Evolutionary conservation across 441 rosid genomes (phyloP), one percentile per base, ranked within the genome.

Genomic region (Brassica hybrid): DNA sequence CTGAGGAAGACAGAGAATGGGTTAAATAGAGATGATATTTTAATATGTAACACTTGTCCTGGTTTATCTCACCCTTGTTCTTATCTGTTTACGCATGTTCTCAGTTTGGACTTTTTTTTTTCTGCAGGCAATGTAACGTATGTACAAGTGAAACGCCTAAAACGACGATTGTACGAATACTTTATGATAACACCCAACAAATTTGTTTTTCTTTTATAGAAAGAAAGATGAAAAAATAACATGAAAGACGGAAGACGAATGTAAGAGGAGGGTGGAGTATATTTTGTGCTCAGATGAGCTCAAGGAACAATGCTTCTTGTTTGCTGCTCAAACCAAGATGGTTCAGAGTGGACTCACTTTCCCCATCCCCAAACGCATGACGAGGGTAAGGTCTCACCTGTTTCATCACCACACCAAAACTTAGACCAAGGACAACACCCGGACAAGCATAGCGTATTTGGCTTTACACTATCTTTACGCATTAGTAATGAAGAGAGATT

Each of bases 321-420:
- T 92, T 96, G 89, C 90, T 89, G 6, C 92, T 87, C 72, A 96
- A 84, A 14, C 99, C 99, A 45, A 94, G 94, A 81, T 96, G 96
- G 27, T 75, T 92, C 77, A 96, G 80, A 1, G 96, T 83, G 71
- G 86, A 75, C 32, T 72, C 74, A 68, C 89, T 80, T 79, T 96
- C 97, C 30, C 86, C 97, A 21, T 87, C 90, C 3, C 90, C 83
- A 85, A 93, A 95, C 54, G 97, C 94, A 18, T 90, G 92, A 87
- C 97, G 88, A 0, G 98, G 98, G 76, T 87, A 96, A 56, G 99
- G 99, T 83, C 98, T 88, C 89, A 96, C 99, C 99, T 96, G 89
- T 84, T 72, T 80, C 81, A 74, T 58, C 52, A 81, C 38, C 64
- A 54, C 52, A 76, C 60, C 25, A 67, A 54, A 50, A 58, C 16